A percentile compares a stretch with the other conserved stretches of the same genome.
phyloP scores from a whole-genome alignment of 164 flowering plant genomes.

The Akebia trifoliata region DNA sequence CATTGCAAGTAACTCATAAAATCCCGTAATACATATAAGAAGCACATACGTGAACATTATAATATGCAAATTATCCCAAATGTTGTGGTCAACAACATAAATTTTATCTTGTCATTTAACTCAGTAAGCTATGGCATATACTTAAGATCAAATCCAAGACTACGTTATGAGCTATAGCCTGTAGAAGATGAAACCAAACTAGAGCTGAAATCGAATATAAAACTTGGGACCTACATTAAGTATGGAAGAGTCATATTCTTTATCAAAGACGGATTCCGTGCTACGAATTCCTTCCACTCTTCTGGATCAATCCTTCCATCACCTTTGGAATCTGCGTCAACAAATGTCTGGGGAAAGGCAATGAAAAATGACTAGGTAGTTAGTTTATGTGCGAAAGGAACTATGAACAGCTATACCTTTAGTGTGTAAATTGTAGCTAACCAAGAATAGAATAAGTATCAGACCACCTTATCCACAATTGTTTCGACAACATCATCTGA shows the following conservation, averaged over 20 bases:
- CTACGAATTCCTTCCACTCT: conserved; percentile 68
- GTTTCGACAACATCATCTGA: conserved; percentile 57
- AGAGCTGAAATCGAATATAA: too few relatives aligned
- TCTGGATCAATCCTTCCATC: conserved; percentile 70
- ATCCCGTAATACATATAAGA: neutral
- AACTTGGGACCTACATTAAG: conserved; percentile 36
- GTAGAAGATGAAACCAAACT: too few relatives aligned
- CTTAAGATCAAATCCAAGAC: too few relatives aligned
- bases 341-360: conserved; percentile 35
- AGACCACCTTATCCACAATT: conserved; percentile 48
- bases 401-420: neutral
- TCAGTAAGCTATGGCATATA: too few relatives aligned
- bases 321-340: conserved; percentile 55
- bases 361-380: neutral
- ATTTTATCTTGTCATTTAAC: too few relatives aligned
- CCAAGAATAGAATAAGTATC: neutral
- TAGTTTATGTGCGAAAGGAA: neutral
- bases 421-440: too few relatives aligned
- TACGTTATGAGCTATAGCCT: too few relatives aligned
- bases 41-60: neutral
- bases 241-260: conserved; percentile 79
- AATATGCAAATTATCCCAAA: neutral
- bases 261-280: conserved; percentile 50
- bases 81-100: too few relatives aligned
- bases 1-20: neutral